Conservation (phyloP, 1,284 basidiomycete species). For the Chalciporus sp. region DNA sequence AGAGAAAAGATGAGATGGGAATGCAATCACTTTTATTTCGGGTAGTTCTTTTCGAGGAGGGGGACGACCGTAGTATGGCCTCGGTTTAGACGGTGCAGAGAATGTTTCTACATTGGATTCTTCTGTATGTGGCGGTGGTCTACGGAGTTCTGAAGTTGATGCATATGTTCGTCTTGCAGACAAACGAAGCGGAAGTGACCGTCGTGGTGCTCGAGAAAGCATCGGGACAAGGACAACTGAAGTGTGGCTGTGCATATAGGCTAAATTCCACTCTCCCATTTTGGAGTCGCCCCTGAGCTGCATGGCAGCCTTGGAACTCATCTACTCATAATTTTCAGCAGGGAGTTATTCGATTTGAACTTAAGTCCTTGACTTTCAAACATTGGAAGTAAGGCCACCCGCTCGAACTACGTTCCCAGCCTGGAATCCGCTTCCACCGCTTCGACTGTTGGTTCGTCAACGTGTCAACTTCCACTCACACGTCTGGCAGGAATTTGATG, state of each 20-base stretch:
- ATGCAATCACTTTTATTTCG: conserved; percentile 38
- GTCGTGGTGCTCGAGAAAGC: conserved; percentile 14
- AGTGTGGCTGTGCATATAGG: conserved; percentile 5
- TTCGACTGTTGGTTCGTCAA: too few relatives aligned
- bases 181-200: conserved; percentile 7
- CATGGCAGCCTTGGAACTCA: too few relatives aligned
- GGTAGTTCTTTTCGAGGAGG: conserved; percentile 45
- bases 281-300: background rate
- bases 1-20: background rate
- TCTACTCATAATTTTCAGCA: too few relatives aligned
- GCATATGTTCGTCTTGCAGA: conserved; percentile 17
- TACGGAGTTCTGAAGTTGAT: conserved; percentile 21
- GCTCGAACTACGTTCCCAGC: too few relatives aligned
- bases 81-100: conserved; percentile 38
- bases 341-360: too few relatives aligned
- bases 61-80: conserved; percentile 36
- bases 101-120: conserved; percentile 31
- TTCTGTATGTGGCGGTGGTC: conserved; percentile 25
- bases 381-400: too few relatives aligned
- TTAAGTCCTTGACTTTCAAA: too few relatives aligned
- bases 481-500: too few relatives aligned
- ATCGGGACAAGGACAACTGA: conserved; percentile 13
- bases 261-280: background rate
- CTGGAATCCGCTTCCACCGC: too few relatives aligned
- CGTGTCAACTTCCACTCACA: too few relatives aligned